Evolutionary conservation across 1,284 basidiomycete species (phyloP).

Genomic region (Sutorius eximius): DNA sequence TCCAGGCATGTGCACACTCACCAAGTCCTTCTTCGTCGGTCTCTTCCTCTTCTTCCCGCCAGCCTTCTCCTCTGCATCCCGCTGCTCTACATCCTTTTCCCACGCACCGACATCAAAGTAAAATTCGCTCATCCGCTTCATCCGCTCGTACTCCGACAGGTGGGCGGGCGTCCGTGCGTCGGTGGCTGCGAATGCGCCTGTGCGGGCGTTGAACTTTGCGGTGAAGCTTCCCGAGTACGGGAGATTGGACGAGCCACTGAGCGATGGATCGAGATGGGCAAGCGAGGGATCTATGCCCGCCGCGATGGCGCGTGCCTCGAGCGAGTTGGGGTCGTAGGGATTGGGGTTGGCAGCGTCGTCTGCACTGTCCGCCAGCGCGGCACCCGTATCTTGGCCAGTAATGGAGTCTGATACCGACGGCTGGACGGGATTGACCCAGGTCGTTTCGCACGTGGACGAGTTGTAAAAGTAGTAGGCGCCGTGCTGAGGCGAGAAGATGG

Average conservation of each 20-base stretch:
- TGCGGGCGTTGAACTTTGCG: constrained; percentile 84
- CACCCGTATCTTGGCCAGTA: constrained; percentile 1
- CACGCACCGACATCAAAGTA: constrained; percentile 87
- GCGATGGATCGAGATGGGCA: constrained; percentile 76
- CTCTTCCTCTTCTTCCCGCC: constrained; percentile 72
- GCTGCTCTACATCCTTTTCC: constrained; percentile 69
- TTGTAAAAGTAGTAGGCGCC: constrained; percentile 92
- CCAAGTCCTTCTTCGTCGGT: constrained; percentile 85
- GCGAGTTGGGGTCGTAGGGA: constrained; percentile 39
- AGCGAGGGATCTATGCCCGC: constrained; percentile 85
- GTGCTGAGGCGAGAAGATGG: constrained; percentile 79
- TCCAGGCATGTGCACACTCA: constrained; percentile 34
- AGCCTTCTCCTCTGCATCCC: constrained; percentile 54
- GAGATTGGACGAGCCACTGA: constrained; percentile 43
- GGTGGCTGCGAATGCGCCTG: constrained; percentile 71
- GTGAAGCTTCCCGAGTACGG: constrained; percentile 50
- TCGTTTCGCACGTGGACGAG: constrained; percentile 74
- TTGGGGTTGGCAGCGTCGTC: constrained; percentile 7
- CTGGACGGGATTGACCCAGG: constrained; percentile 83
- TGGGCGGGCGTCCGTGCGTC: constrained; percentile 73
- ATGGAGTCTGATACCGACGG: constrained; percentile 30
- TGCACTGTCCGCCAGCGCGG: background rate
- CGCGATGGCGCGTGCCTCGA: constrained; percentile 64
- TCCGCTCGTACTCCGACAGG: constrained; percentile 79
- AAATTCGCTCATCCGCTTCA: constrained; percentile 83